A percentile compares a stretch with the other conserved stretches of the same genome.
Evolutionary conservation across 2,329 filamentous ascomycete species (phyloP).

Genomic region (Aspergillus alliaceus): DNA sequence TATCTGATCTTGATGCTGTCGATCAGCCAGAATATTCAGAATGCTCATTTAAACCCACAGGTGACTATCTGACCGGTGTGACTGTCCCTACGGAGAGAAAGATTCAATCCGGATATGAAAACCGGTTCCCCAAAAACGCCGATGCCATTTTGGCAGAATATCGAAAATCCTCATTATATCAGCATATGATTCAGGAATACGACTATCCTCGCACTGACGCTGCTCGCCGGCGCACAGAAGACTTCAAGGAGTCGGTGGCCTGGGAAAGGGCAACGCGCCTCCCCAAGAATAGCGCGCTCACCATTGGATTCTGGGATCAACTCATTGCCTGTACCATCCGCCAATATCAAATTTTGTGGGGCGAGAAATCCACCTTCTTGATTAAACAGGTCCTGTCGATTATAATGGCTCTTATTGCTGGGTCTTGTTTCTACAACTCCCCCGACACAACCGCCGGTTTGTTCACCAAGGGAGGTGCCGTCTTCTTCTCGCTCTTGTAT

Average conservation of each 20-base stretch:
- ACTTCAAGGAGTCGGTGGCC: conserved; percentile 56
- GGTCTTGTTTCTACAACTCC: conserved; percentile 68
- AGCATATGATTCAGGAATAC: conserved; percentile 57
- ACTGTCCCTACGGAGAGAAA: conserved; percentile 56
- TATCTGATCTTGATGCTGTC: conserved; percentile 44
- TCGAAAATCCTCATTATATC: conserved; percentile 52
- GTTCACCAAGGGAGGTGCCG: conserved; percentile 63
- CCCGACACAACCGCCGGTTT: conserved; percentile 58
- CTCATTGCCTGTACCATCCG: conserved; percentile 57
- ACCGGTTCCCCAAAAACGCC: conserved; percentile 46
- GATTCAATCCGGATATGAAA: conserved; percentile 45
- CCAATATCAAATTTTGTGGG: conserved; percentile 66
- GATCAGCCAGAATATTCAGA: no score
- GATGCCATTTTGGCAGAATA: conserved; percentile 51
- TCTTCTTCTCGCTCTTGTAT: conserved; percentile 65
- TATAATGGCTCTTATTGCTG: conserved; percentile 60
- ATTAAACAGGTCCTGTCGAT: conserved; percentile 63
- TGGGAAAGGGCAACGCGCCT: conserved; percentile 58
- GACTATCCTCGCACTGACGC: conserved; percentile 54
- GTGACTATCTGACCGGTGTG: conserved; percentile 66
- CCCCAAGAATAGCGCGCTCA: conserved; percentile 56
- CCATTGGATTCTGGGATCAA: conserved; percentile 55
- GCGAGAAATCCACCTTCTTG: conserved; percentile 63
- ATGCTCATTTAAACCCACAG: no score
- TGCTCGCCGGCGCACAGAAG: conserved; percentile 51